Percentiles rank a stretch among this genome's conserved stretches.
Conservation (phyloP, 257 asterid species). For the Solanum sparsipilum region DNA sequence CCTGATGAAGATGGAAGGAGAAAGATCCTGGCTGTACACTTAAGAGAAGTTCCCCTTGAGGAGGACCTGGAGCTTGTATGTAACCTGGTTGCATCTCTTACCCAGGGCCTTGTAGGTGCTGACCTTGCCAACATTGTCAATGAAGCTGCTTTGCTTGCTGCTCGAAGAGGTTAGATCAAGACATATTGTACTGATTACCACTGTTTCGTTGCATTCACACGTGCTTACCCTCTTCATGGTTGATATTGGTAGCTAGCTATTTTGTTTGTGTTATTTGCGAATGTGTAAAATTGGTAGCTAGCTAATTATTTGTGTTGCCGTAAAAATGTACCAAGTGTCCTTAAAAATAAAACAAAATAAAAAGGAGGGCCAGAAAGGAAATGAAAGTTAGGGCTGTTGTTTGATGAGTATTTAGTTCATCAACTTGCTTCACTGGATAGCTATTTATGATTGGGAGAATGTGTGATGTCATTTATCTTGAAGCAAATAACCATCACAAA, state of each 20-base stretch:
- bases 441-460: neutral
- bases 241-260: neutral
- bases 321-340: neutral
- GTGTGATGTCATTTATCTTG: neutral
- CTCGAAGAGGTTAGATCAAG: constrained; percentile 74
- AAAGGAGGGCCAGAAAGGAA: neutral
- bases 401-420: neutral
- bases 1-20: constrained; percentile 92
- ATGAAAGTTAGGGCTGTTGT: neutral
- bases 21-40: constrained; percentile 78
- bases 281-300: neutral
- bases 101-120: constrained; percentile 88
- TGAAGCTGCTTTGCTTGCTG: constrained; percentile 92
- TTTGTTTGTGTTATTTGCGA: neutral
- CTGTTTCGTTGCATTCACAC: neutral
- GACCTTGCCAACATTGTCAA: constrained; percentile 94
- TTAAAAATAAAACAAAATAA: neutral
- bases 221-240: neutral
- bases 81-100: constrained; percentile 77
- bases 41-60: constrained; percentile 88
- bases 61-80: constrained; percentile 69
- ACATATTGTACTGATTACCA: neutral
- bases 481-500: neutral
- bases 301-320: neutral
- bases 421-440: neutral